Conservation (phyloP, 768 basidiomycete genomes). For the Tylopilus vinaceipallidus region DNA sequence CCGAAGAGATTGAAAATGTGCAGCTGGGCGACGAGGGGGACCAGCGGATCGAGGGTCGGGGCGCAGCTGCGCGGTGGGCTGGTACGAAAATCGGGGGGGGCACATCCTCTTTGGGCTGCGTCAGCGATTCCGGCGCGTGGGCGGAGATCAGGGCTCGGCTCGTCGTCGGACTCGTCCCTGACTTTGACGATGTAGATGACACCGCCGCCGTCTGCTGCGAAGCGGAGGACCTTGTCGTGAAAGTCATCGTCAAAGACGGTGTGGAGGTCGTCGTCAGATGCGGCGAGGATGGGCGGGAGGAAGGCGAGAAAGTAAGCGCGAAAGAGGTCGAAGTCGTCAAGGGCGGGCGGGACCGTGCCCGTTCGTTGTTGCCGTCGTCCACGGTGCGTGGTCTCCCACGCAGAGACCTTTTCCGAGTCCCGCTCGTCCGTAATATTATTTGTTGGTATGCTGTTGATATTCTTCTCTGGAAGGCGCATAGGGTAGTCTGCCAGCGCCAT, state of each 20-base stretch:
- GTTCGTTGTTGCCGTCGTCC: conserved; percentile 22
- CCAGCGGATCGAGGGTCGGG: conserved; percentile 74
- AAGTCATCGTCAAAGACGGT: conserved; percentile 72
- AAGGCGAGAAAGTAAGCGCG: conserved; percentile 67
- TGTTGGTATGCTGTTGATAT: no score
- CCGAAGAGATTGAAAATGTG: conserved; percentile 92
- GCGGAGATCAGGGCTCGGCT: conserved; percentile 14
- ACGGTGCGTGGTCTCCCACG: no score
- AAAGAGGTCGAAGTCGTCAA: conserved; percentile 75
- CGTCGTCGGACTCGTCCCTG: conserved; percentile 73
- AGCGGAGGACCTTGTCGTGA: conserved; percentile 70
- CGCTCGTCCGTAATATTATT: no score
- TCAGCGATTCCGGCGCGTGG: conserved; percentile 11
- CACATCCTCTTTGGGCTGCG: conserved; percentile 57
- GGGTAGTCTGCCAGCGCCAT: no score
- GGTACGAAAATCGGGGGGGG: conserved; percentile 60
- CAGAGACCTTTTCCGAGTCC: no score
- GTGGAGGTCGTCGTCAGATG: conserved; percentile 60
- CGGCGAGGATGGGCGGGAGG: conserved; percentile 82
- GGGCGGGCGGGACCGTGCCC: conserved; percentile 25
- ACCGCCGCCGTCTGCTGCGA: conserved; percentile 72
- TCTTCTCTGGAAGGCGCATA: no score
- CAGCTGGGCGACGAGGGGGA: conserved; percentile 79
- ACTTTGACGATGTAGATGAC: conserved; percentile 82
- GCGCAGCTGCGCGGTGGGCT: conserved; percentile 73